phyloP scores from a whole-genome alignment of 495 filamentous ascomycete species.

The Penicillium argentinense region DNA sequence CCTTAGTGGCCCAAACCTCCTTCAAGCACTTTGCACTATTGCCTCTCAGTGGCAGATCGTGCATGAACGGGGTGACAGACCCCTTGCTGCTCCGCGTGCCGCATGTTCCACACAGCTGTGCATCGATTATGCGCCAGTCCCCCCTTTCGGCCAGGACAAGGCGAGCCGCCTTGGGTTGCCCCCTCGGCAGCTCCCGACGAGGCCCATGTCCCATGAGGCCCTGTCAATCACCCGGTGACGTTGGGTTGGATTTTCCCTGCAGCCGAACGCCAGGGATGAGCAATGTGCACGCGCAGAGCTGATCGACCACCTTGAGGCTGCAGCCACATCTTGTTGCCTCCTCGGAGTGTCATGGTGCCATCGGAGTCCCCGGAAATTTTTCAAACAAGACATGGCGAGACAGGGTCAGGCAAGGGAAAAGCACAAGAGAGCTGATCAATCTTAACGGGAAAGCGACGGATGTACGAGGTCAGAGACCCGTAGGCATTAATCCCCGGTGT shows the following conservation, averaged over 20 bases:
- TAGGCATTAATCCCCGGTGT: no score
- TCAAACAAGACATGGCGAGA: no score
- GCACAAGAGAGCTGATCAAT: no score
- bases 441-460: no score
- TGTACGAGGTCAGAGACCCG: no score
- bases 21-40: constrained; percentile 17
- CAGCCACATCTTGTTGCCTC: constrained; percentile 36
- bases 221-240: constrained; percentile 15
- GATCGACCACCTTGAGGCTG: constrained; percentile 22
- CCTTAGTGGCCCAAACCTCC: no score
- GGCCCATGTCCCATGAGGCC: constrained; percentile 4
- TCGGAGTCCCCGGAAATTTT: constrained; percentile 23
- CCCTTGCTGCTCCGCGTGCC: constrained; percentile 43
- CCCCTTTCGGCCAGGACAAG: constrained; percentile 2
- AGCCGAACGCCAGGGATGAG: constrained; percentile 26
- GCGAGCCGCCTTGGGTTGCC: constrained; percentile 13
- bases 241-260: constrained; percentile 21
- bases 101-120: constrained; percentile 45
- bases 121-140: constrained; percentile 12
- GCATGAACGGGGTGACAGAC: constrained; percentile 35
- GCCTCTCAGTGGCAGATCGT: constrained; percentile 17
- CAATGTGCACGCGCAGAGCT: constrained; percentile 21
- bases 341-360: no score
- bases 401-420: no score
- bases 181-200: constrained; percentile 13